Percentiles rank a stretch among this genome's conserved stretches.
Evolutionary conservation across 192 early-diverging fungal genomes (phyloP).

Genomic region (Coemansia sp.): DNA sequence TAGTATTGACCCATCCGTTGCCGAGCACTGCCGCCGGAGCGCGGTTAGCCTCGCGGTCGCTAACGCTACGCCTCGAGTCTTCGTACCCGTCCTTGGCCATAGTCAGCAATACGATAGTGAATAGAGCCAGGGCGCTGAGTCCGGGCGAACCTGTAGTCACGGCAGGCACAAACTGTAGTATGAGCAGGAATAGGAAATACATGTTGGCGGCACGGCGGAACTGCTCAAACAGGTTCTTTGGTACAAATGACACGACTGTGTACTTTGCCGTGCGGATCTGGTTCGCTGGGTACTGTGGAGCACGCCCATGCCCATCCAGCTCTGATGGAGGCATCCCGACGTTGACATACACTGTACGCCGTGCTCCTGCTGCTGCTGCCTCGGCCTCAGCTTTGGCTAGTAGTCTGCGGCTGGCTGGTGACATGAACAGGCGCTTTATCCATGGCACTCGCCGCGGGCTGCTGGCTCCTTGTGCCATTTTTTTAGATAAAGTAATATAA

Average conservation of each 20-base stretch:
- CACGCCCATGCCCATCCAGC: conserved; percentile 55
- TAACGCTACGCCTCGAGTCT: conserved; percentile 85
- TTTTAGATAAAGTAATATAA: conserved; percentile 3
- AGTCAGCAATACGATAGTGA: conserved; percentile 77
- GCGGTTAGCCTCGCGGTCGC: conserved; percentile 84
- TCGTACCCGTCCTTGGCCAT: conserved; percentile 91
- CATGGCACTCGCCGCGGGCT: conserved; percentile 5
- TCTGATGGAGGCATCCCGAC: conserved; percentile 58
- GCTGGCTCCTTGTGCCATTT: conserved; percentile 7
- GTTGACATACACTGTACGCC: conserved; percentile 66
- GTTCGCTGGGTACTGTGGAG: conserved; percentile 63
- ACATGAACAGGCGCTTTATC: conserved; percentile 33
- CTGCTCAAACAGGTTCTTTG: conserved; percentile 97
- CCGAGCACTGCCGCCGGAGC: conserved; percentile 57
- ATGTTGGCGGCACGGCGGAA: conserved; percentile 95
- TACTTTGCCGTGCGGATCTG: conserved; percentile 91
- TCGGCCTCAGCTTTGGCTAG: conserved; percentile 12
- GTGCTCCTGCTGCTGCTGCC: conserved; percentile 21
- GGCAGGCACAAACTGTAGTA: conserved; percentile 79
- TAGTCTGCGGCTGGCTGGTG: conserved; percentile 3
- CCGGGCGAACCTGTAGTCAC: conserved; percentile 68
- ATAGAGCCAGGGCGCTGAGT: conserved; percentile 80
- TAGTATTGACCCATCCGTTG: conserved; percentile 66
- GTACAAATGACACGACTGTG: conserved; percentile 85
- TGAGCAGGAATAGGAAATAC: conserved; percentile 89